These are phyloP conservation scores for Aquilaria yunnanensis DNA, from an alignment of 345 rosid genomes.

Conservation along the genomic window DNA sequence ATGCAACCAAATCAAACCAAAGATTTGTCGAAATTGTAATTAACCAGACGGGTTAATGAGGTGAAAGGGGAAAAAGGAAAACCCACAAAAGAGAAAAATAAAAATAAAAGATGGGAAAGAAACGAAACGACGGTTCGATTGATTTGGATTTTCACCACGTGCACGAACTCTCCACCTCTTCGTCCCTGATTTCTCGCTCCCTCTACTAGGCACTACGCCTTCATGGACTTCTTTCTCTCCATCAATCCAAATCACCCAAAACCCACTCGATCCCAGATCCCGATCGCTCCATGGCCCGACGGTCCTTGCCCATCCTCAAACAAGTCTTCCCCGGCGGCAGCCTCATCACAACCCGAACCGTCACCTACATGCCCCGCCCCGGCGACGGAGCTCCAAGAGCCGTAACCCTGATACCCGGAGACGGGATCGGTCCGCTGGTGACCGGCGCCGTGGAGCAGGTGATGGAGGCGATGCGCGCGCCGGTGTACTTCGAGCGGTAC, in stretches of 20 bases:
- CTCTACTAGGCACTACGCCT: too few relatives aligned
- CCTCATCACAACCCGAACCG: constrained; percentile 39
- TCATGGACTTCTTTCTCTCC: too few relatives aligned
- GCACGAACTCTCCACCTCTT: too few relatives aligned
- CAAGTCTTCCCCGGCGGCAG: constrained; percentile 27
- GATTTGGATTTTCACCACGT: too few relatives aligned
- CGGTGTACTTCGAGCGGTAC: constrained; percentile 64
- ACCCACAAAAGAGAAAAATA: too few relatives aligned
- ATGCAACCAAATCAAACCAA: too few relatives aligned
- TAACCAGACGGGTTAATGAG: too few relatives aligned
- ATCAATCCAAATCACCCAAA: neutral
- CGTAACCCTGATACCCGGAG: constrained; percentile 78
- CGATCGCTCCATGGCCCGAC: constrained; percentile 38
- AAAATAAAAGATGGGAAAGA: too few relatives aligned
- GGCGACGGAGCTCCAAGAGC: constrained; percentile 81
- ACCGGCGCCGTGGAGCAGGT: constrained; percentile 81
- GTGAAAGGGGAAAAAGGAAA: too few relatives aligned
- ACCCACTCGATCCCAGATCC: neutral
- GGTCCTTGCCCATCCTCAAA: constrained; percentile 36
- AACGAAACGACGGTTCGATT: too few relatives aligned
- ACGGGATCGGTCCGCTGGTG: constrained; percentile 82
- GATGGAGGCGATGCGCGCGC: constrained; percentile 90
- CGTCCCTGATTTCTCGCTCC: too few relatives aligned
- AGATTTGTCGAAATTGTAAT: too few relatives aligned
- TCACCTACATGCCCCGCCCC: constrained; percentile 95